A percentile compares a stretch with the other conserved stretches of the same genome.
Evolutionary conservation across 2,329 filamentous ascomycete genomes (phyloP).

Genomic region (Cladosporium sphaerospermum): DNA sequence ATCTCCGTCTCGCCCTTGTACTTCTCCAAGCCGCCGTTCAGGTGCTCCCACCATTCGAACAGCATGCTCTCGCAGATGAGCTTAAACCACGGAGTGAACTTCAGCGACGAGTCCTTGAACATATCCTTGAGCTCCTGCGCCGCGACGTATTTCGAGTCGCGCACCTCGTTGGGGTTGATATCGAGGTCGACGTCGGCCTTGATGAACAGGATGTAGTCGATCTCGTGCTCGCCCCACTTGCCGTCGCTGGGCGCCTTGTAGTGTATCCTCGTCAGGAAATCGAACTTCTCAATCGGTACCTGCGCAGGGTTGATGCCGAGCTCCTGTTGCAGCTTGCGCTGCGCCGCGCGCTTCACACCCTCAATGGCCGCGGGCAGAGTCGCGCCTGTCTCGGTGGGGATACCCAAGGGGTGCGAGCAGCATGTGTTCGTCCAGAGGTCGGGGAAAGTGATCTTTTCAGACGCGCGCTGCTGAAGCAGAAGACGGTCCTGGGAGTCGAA

Average conservation of each 20-base stretch:
- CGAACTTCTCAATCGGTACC: constrained; percentile 85
- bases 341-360: constrained; percentile 85
- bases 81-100: constrained; percentile 99
- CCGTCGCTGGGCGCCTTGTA: constrained; percentile 96
- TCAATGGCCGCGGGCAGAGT: constrained; percentile 71
- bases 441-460: constrained; percentile 99
- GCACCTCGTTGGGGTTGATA: constrained; percentile 81
- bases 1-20: constrained; percentile 83
- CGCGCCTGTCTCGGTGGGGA: constrained; percentile 83
- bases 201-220: constrained; percentile 99
- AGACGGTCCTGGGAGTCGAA: constrained; percentile 92
- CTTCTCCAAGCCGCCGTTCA: constrained; percentile 74
- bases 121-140: constrained; percentile 75
- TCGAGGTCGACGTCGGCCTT: constrained; percentile 82
- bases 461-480: constrained; percentile 88
- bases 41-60: constrained; percentile 92
- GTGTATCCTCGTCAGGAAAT: constrained; percentile 93
- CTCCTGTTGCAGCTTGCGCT: constrained; percentile 91
- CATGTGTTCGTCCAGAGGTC: constrained; percentile 99
- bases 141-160: constrained; percentile 76
- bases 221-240: constrained; percentile 98
- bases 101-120: constrained; percentile 72
- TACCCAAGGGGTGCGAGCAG: constrained; percentile 92
- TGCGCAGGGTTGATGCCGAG: constrained; percentile 84
- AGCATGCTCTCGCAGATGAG: constrained; percentile 97